Evolutionary conservation across 306 rosid species (phyloP).

Genomic region (Pachyrhizus erosus): DNA sequence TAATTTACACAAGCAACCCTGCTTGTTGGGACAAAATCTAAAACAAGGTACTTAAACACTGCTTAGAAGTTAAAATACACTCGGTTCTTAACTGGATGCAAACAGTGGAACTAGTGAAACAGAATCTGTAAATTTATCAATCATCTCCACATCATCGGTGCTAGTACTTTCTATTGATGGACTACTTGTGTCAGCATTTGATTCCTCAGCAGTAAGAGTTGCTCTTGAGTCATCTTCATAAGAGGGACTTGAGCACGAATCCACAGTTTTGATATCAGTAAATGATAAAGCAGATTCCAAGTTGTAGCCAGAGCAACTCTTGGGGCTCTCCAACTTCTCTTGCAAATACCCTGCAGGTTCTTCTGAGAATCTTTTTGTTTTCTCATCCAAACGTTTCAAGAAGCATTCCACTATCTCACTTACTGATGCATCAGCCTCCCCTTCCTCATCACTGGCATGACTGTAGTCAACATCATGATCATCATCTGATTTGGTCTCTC

Average conservation of each 20-base stretch:
- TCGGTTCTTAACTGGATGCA: conserved; percentile 48
- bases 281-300: conserved; percentile 52
- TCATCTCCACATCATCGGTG: conserved; percentile 53
- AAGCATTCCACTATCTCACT: conserved; percentile 74
- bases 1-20: conserved; percentile 59
- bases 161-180: conserved; percentile 54
- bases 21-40: conserved; percentile 53
- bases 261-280: conserved; percentile 58
- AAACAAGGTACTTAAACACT: conserved; percentile 45
- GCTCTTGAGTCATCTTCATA: conserved; percentile 51
- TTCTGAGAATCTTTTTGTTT: conserved; percentile 48
- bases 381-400: conserved; percentile 60
- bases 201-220: conserved; percentile 41
- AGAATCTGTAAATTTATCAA: conserved; percentile 49
- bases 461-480: conserved; percentile 45
- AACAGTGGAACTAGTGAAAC: conserved; percentile 48
- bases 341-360: conserved; percentile 45
- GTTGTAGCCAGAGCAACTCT: conserved; percentile 47
- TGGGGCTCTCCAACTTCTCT: conserved; percentile 49
- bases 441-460: conserved; percentile 62
- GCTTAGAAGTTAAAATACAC: conserved; percentile 24
- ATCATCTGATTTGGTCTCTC: conserved; percentile 59
- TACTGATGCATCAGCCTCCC: conserved; percentile 50
- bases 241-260: conserved; percentile 51
- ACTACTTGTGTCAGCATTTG: conserved; percentile 47